These are phyloP conservation scores for Rhypophila decipiens DNA, from an alignment of 495 filamentous ascomycete species.

Conservation along the genomic window DNA sequence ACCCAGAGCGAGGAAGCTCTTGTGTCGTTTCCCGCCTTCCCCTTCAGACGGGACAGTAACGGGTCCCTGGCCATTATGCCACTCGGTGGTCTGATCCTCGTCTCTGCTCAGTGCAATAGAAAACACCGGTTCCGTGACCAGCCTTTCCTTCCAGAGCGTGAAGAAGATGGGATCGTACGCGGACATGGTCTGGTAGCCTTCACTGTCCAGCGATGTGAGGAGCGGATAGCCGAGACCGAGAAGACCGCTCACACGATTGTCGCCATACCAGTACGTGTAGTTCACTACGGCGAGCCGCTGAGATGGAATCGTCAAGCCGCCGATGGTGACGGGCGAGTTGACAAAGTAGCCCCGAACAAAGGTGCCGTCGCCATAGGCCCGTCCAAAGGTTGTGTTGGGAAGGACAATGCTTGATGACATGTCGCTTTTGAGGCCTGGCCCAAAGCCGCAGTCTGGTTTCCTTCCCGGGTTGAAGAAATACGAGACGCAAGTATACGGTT, in stretches of 20 bases:
- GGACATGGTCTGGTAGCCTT: conserved; percentile 15
- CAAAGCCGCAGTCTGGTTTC: conserved; percentile 41
- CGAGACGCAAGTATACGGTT: conserved; percentile 43
- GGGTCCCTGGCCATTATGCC: neutral
- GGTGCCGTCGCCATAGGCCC: conserved; percentile 51
- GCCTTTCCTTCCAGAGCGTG: conserved; percentile 45
- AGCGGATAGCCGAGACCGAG: conserved; percentile 55
- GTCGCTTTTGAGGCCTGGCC: conserved; percentile 36
- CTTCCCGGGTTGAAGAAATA: conserved; percentile 11
- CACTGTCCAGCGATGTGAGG: conserved; percentile 29
- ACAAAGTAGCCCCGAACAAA: conserved; percentile 48
- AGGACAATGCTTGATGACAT: conserved; percentile 36
- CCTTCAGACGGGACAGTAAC: neutral
- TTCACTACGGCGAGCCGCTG: conserved; percentile 51
- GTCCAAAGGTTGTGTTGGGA: conserved; percentile 44
- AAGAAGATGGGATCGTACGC: conserved; percentile 51
- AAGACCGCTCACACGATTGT: conserved; percentile 43
- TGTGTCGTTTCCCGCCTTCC: neutral
- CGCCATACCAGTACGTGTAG: conserved; percentile 41
- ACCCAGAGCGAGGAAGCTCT: conserved; percentile 37
- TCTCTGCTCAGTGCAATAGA: conserved; percentile 34
- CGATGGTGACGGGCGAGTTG: conserved; percentile 46
- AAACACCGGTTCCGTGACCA: conserved; percentile 47
- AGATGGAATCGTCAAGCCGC: conserved; percentile 38
- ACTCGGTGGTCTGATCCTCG: conserved; percentile 1